Evolutionary conservation across 2,329 filamentous ascomycete genomes (phyloP).

Genomic region (Aureobasidium lini): DNA sequence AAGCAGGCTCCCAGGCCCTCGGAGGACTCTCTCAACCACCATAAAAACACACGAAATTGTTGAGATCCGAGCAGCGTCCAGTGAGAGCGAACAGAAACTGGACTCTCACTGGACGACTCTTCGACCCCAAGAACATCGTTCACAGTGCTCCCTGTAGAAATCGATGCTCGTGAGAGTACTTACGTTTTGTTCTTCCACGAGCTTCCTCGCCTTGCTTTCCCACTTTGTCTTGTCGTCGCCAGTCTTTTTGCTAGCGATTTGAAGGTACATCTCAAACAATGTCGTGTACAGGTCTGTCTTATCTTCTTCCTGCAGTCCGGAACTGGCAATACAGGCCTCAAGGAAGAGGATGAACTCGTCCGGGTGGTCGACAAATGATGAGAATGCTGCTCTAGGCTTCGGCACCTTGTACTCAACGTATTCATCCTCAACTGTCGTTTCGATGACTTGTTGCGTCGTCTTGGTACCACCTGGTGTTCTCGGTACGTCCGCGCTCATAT

Average conservation of each 20-base stretch:
- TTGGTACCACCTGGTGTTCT: slow-evolving; percentile 45
- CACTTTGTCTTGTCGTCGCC: slow-evolving; percentile 66
- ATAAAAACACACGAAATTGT: too few species aligned
- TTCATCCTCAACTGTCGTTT: slow-evolving; percentile 45
- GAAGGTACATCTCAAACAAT: slow-evolving; percentile 95
- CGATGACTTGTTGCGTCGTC: slow-evolving; percentile 47
- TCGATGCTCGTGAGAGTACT: neutral
- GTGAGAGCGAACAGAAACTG: too few species aligned
- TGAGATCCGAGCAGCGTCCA: too few species aligned
- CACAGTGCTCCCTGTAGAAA: too few species aligned
- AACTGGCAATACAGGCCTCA: slow-evolving; percentile 73
- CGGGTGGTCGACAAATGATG: slow-evolving; percentile 89
- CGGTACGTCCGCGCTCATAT: slow-evolving; percentile 62
- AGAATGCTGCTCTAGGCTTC: slow-evolving; percentile 82
- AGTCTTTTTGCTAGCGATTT: slow-evolving; percentile 72
- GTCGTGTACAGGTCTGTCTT: slow-evolving; percentile 87
- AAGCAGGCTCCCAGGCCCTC: too few species aligned
- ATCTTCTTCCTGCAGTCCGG: slow-evolving; percentile 63
- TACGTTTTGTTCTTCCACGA: slow-evolving; percentile 73
- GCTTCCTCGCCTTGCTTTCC: slow-evolving; percentile 82
- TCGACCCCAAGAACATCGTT: too few species aligned
- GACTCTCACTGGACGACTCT: too few species aligned
- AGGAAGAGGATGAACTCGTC: slow-evolving; percentile 88
- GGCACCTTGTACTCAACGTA: slow-evolving; percentile 65
- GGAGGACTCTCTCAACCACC: too few species aligned